Base-by-base conservation (phyloP, 768 basidiomycete species). In the Kockovaella imperatae region DNA sequence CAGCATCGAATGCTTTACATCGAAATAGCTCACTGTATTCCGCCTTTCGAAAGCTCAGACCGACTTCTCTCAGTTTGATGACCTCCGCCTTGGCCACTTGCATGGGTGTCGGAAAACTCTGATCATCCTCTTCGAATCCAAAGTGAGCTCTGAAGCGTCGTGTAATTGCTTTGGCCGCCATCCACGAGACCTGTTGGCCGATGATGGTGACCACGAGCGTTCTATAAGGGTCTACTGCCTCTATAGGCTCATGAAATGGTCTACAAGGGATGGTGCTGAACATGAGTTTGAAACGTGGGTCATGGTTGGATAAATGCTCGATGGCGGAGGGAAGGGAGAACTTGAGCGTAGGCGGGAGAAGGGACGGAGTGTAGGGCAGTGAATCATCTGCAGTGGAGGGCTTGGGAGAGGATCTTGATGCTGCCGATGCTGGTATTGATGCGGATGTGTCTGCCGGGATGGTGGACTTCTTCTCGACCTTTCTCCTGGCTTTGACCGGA, bases 201-300 rank as follows among this genome's bases (percentile, higher is more conserved):
- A 88, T 68, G 47, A 88, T 86, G 26, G 83, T 84, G 4, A 78
- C 78, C 21, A 78, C 77, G 21, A 88, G 75, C 1, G 86, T 82
- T 35, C 83, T 85, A 69, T 89, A 91, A 1, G 87, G 87, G 65
- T 88, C 84, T n/a, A 88, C 77, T 31, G 74, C 74, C 61, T 87
- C 83, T 15, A 84, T 20, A 2, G 54, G 58, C 7, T 75, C 8
- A 78, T 74, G 61, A 66, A 80, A 95, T 1, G 88, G 87, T 54
- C 78, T 82, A 71, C 87, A 90, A 34, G 73, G 73, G 61, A 86
- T 70, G 42, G 76, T 75, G 21, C 68, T 56, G 68, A 91, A 89
- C 8, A 91, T 52, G 31, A 78, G 77, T 43, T 74, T 73, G 70
- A 90, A 95, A 3, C 89, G 80, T 10, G 74, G 62, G 59, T 91